Evolutionary conservation across 148 eudicot species (phyloP), one percentile per base, ranked within the genome.

Genomic region (Vaccinium myrtillus): DNA sequence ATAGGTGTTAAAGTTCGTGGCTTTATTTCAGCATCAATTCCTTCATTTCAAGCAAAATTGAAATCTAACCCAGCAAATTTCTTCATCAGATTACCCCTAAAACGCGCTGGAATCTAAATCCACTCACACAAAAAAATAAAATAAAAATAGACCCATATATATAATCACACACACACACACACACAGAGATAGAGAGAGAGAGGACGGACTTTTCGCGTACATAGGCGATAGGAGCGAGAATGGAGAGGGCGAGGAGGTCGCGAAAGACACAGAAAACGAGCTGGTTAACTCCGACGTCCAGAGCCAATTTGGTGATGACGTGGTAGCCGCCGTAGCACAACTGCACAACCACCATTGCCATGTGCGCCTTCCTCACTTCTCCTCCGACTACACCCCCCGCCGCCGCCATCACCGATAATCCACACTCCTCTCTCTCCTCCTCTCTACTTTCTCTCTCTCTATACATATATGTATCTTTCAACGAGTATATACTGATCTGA

Each of bases 221-320:
- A 83, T 81, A 96, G 56, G 99, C 99, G 58, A 94, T 80, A 32
- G 99, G 99, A 83, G 98, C 98, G 71, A 96, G 99, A 70, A 96
- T 91, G 15, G 88, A 89, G 77, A 94, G 92, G 75, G 99, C 99
- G 48, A 96, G 43, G 32, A 94, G 90, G 76, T 94, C 98, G 2
- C 99, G 91, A 39, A 82, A 91, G 32, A 96, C 87, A 79, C 99
- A 94, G 86, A 96, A 96, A 7, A 96, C 99, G 81, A 92, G 82
- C 92, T 91, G 93, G 85, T 92, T 94, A 63, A 93, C 87, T 13
- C 99, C 99, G 12, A 79, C 95, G 75, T 94, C 94, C 69, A 94
- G 92, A n/a, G 94, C 98, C 8, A 94, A 84, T 83, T 93, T 96
- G 71, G 97, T 92, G 81, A 94, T 91, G 70, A 96, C 98, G 84